Evolutionary conservation across 2,329 filamentous ascomycete genomes (phyloP).

Genomic region (Colletotrichum musicola): DNA sequence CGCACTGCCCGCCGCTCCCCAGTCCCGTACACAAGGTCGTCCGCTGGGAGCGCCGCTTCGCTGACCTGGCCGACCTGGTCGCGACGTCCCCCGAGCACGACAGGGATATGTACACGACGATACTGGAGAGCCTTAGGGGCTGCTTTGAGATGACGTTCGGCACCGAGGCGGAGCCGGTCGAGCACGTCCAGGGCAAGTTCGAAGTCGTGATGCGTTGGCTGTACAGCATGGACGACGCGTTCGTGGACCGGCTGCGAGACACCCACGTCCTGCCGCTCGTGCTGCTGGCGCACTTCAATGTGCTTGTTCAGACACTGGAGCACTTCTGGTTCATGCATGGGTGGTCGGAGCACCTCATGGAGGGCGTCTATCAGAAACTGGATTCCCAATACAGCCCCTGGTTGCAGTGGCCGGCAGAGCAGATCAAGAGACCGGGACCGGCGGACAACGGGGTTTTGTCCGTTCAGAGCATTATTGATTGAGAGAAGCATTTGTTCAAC

Average conservation of each 20-base stretch:
- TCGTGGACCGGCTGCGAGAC: conserved; percentile 27
- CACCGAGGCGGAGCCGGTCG: conserved; percentile 17
- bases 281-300: conserved; percentile 39
- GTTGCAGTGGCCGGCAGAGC: conserved; percentile 26
- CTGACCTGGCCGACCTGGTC: conserved; percentile 35
- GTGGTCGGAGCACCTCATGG: conserved; percentile 40
- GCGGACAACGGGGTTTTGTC: conserved; percentile 44
- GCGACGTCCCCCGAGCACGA: conserved; percentile 11
- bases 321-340: conserved; percentile 42
- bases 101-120: conserved; percentile 12
- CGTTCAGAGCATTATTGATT: conserved; percentile 29
- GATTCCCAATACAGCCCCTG: conserved; percentile 20
- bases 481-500: neutral
- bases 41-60: conserved; percentile 38
- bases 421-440: conserved; percentile 4
- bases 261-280: conserved; percentile 39
- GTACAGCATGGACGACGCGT: conserved; percentile 34
- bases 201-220: conserved; percentile 39
- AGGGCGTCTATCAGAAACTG: conserved; percentile 21
- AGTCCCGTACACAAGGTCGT: conserved; percentile 18
- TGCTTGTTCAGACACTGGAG: conserved; percentile 37
- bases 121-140: neutral
- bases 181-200: conserved; percentile 20
- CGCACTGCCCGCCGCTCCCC: conserved; percentile 16
- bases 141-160: conserved; percentile 38